Percentiles rank a stretch among this genome's conserved stretches.
phyloP scores from a whole-genome alignment of 768 basidiomycete species.

The Amanita muscaria region DNA sequence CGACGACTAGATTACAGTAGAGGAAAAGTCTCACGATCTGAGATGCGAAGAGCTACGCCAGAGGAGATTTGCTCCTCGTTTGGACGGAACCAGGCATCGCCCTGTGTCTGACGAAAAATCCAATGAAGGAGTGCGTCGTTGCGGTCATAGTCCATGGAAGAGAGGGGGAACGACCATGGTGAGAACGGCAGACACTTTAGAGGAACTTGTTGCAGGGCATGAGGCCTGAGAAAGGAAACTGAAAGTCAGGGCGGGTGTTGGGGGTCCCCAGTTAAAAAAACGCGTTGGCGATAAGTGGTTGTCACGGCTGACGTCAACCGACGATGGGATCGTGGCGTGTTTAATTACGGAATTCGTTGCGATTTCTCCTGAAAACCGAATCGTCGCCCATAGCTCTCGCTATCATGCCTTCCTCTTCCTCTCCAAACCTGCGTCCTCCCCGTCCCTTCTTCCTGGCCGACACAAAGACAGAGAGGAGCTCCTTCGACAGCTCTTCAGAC shows the following conservation, averaged over 20 bases:
- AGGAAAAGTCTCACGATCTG: constrained; percentile 28
- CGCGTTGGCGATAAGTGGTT: neutral
- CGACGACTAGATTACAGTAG: no score
- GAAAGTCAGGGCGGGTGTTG: neutral
- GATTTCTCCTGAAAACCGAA: no score
- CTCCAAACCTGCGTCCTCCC: constrained; percentile 13
- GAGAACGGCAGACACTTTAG: neutral
- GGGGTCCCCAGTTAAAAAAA: constrained; percentile 2
- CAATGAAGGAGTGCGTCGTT: constrained; percentile 76
- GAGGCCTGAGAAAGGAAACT: neutral
- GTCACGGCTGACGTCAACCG: no score
- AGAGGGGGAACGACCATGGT: constrained; percentile 3
- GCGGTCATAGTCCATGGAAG: constrained; percentile 62
- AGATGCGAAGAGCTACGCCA: constrained; percentile 55
- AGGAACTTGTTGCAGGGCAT: neutral
- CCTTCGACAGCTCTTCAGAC: constrained; percentile 11
- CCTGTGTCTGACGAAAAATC: constrained; percentile 72
- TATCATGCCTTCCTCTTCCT: neutral
- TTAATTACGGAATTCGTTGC: neutral
- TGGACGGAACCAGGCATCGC: constrained; percentile 78
- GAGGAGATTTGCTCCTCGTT: constrained; percentile 66
- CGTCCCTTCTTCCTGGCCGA: constrained; percentile 21
- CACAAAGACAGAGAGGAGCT: constrained; percentile 3
- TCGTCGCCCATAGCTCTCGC: neutral
- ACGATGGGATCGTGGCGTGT: neutral